phyloP scores from a whole-genome alignment of 495 filamentous ascomycete genomes.

The Tuber indicum region DNA sequence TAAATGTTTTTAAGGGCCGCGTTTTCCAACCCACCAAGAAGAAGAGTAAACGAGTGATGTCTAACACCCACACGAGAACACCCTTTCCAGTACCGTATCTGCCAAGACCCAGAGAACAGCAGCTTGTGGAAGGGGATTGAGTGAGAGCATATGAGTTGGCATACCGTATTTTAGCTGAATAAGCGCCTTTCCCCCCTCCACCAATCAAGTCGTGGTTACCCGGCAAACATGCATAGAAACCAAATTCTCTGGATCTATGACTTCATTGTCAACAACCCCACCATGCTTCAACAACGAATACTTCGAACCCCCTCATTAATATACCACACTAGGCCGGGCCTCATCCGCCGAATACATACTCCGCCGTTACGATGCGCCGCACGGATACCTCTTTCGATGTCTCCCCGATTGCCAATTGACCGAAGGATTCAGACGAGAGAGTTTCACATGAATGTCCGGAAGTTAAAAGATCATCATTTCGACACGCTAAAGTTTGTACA shows the following conservation, averaged over 20 bases:
- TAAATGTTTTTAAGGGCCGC: neutral
- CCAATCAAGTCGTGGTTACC: neutral
- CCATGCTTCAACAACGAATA: neutral
- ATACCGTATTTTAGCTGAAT: neutral
- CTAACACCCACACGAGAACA: neutral
- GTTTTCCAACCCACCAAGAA: neutral
- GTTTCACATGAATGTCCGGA: constrained; percentile 65
- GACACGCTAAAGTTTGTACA: constrained; percentile 97
- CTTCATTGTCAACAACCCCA: neutral
- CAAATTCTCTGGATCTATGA: neutral
- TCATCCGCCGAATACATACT: neutral
- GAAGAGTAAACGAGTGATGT: neutral
- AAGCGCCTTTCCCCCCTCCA: neutral
- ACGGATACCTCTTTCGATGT: neutral
- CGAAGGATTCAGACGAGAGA: constrained; percentile 40
- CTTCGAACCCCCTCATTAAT: neutral
- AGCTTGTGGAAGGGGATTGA: neutral
- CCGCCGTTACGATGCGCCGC: neutral
- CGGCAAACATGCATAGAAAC: neutral
- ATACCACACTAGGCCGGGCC: neutral
- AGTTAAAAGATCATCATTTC: constrained; percentile 80
- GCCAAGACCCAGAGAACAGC: neutral
- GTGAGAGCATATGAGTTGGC: neutral
- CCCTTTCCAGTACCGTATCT: neutral
- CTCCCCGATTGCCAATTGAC: neutral